Conservation (phyloP, 2,329 filamentous ascomycete genomes). For the Cladorrhinum sp. region DNA sequence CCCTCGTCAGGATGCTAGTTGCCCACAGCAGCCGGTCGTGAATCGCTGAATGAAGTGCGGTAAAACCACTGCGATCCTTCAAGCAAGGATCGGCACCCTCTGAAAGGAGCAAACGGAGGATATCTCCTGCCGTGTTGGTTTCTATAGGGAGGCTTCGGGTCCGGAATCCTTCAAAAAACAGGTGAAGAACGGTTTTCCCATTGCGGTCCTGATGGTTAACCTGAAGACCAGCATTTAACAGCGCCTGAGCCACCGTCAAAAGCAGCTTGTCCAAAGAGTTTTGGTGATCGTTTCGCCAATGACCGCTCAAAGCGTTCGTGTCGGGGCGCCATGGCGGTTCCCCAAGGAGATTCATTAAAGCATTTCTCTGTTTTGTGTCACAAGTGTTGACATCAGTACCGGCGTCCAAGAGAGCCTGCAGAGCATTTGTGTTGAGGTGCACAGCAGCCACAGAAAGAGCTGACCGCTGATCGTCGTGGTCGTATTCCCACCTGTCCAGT, state of each 20-base stretch:
- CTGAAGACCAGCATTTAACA: slow-evolving; percentile 2
- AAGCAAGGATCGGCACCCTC: not conserved
- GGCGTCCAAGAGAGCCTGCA: slow-evolving; percentile 10
- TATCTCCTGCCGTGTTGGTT: not conserved
- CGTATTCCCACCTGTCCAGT: not conserved
- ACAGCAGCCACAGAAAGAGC: slow-evolving; percentile 11
- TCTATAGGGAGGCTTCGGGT: not conserved
- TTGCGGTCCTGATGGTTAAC: slow-evolving; percentile 6
- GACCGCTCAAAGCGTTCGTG: not conserved
- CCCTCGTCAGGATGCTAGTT: not conserved
- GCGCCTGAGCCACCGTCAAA: not conserved
- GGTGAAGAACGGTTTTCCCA: slow-evolving; percentile 8
- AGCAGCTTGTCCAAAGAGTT: not conserved
- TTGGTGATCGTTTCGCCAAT: not conserved
- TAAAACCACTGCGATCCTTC: not conserved
- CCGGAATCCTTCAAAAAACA: not conserved
- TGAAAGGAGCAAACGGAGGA: not conserved
- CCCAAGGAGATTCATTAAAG: slow-evolving; percentile 3
- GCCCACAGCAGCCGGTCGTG: not conserved
- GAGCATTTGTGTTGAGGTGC: slow-evolving; percentile 6
- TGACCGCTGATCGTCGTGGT: slow-evolving; percentile 7
- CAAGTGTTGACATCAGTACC: slow-evolving; percentile 14
- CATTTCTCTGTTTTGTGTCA: not conserved
- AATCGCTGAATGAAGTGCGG: not conserved
- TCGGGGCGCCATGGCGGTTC: not conserved